Base-by-base conservation (phyloP, 1,284 basidiomycete species). In the Cerrena zonata region DNA sequence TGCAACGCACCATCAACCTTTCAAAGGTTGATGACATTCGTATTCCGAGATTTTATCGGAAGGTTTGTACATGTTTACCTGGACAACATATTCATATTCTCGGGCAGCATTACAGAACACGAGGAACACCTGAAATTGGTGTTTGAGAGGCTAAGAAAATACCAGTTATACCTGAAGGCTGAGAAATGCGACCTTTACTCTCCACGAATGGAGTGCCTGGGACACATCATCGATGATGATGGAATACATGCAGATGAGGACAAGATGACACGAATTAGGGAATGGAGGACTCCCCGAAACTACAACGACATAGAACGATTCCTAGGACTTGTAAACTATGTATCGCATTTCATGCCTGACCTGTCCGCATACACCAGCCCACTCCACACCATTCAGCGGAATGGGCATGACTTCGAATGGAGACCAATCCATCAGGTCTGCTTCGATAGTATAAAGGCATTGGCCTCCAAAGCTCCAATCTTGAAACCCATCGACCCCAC, bases 261-360 rank as follows among this genome's bases (percentile, higher is more conserved):
- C n/a, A n/a, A n/a, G n/a, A n/a, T n/a, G n/a, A n/a, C n/a, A n/a
- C n/a, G n/a, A n/a, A n/a, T n/a, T n/a, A n/a, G n/a, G n/a, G n/a
- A n/a, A n/a, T n/a, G n/a, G n/a, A n/a, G n/a, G n/a, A n/a, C n/a
- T n/a, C n/a, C n/a, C n/a, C n/a, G n/a, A n/a, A n/a, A n/a, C n/a
- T n/a, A n/a, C n/a, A n/a, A n/a, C n/a, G n/a, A n/a, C n/a, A n/a
- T n/a, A n/a, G n/a, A n/a, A n/a, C n/a, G n/a, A n/a, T n/a, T n/a
- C n/a, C n/a, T 76, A 0, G 73, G 71, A 0, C 56, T 72, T 0
- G 61, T 74, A 0, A 62, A 73, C 21, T 76, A 74, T 55, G 47
- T 76, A 1, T 58, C 65, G 0, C 61, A 65, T 10, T 73, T 73
- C 51, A 54, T 77, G 45, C 72, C 69, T 0, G 61, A 71, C 26